Evolutionary conservation across 495 filamentous ascomycete genomes (phyloP), one percentile per base, ranked within the genome.

Genomic region (Xylaria sp.): DNA sequence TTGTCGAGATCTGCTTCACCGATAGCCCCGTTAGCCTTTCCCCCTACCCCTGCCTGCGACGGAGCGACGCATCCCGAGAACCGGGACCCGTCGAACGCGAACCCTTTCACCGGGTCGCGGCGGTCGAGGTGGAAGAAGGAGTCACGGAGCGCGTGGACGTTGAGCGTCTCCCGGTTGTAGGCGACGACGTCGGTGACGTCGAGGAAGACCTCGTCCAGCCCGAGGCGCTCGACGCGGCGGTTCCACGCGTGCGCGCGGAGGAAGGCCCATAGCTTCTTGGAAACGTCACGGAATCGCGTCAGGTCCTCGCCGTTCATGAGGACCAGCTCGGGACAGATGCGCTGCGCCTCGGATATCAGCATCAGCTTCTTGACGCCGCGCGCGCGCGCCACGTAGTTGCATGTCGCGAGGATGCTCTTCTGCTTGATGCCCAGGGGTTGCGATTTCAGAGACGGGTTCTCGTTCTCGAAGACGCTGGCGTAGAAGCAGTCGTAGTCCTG

Each of bases 401-500:
- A 97, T 5, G 95, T 98, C 53, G 94, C 95, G 33, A 97, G 88
- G 55, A 97, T 97, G 75, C 93, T 91, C 82, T 97, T 97, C 77
- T 89, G 86, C 76, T 85, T 82, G 67, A 88, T 80, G 33, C 83
- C 87, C 55, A 97, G 81, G 11, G 94, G 93, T 50, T 91, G 80
- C 0, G 87, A 82, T 72, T 89, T 94, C 71, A 97, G 83, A 0
- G 85, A 80, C 1, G 95, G 93, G 73, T 92, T 90, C 73, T 92
- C 89, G 68, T 90, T 90, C 80, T 97, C 94, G 71, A 95, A 90
- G 41, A 95, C 94, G 52, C 92, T 91, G 41, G 94, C 94, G 78
- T 98, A 98, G 84, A 97, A 97, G 79, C 93, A 97, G 82, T 97
- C 93, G 83, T 96, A 93, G 81, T 95, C 93, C 92, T 94, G 64